phyloP scores from a whole-genome alignment of 805 yeast species.

The Ogataea nakhonphanomensis region DNA sequence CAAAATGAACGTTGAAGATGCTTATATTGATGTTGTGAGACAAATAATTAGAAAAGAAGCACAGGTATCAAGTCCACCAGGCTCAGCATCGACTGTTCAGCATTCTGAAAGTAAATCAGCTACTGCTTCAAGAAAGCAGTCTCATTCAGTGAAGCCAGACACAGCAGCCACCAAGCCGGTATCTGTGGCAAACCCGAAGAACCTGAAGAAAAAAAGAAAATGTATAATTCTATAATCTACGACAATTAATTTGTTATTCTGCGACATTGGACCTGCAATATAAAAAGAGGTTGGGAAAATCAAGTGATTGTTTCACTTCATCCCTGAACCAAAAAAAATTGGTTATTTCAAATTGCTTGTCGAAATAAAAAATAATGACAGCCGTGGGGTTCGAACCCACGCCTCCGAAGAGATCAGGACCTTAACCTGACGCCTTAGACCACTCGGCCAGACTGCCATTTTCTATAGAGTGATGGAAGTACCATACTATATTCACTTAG shows the following conservation, averaged over 20 bases:
- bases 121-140: constrained; percentile 4
- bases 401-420: constrained; percentile 84
- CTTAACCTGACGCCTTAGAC: constrained; percentile 42
- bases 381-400: constrained; percentile 86
- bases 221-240: constrained; percentile 18
- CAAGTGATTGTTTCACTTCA: neutral
- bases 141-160: constrained; percentile 4
- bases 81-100: no score
- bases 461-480: constrained; percentile 2
- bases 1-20: constrained; percentile 85
- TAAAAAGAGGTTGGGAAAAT: neutral
- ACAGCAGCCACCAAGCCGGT: constrained; percentile 1
- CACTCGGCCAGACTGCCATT: constrained; percentile 44
- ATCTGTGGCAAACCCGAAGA: constrained; percentile 5
- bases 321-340: constrained; percentile 3
- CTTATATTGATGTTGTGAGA: constrained; percentile 82
- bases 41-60: constrained; percentile 79
- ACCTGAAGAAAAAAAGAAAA: constrained; percentile 19
- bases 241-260: neutral
- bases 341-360: neutral
- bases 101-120: neutral
- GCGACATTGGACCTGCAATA: constrained; percentile 1
- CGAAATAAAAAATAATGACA: constrained; percentile 44
- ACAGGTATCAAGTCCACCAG: constrained; percentile 14
- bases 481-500: neutral